These are phyloP conservation scores for Thielaviopsis ethacetica DNA, from an alignment of 2,329 filamentous ascomycete species.

Conservation along the genomic window DNA sequence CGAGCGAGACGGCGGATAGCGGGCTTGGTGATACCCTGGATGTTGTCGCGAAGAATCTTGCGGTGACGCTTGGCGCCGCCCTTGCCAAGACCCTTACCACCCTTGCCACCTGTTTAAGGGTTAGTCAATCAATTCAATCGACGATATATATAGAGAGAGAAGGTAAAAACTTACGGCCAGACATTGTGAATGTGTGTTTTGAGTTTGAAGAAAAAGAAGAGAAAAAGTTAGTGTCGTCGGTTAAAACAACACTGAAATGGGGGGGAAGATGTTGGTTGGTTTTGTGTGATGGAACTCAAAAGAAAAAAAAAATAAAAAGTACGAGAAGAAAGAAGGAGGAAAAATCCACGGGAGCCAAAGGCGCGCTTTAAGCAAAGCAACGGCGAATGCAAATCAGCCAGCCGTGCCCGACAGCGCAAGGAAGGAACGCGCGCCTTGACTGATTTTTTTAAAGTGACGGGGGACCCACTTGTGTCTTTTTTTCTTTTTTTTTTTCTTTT, in stretches of 20 bases:
- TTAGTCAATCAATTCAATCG: neutral
- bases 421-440: slow-evolving; percentile 1
- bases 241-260: too few relatives aligned
- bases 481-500: neutral
- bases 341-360: neutral
- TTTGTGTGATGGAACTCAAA: too few relatives aligned
- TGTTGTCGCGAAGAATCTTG: slow-evolving; percentile 99
- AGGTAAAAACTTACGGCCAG: slow-evolving; percentile 12
- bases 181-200: slow-evolving; percentile 9
- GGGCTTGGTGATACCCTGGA: slow-evolving; percentile 97
- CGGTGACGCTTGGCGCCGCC: slow-evolving; percentile 97
- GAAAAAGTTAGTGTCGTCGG: neutral
- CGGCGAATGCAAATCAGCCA: too few relatives aligned
- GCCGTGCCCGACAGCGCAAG: neutral
- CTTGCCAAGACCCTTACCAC: slow-evolving; percentile 96
- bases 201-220: neutral
- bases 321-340: neutral
- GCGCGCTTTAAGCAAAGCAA: neutral
- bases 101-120: slow-evolving; percentile 57
- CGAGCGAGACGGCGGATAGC: slow-evolving; percentile 96
- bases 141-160: neutral
- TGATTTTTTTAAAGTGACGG: neutral
- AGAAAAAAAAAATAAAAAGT: neutral
- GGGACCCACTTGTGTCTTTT: slow-evolving; percentile 4
- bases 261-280: too few relatives aligned